Evolutionary conservation across 75 land plant species (phyloP).

Genomic region (Ceratopteris richardii): DNA sequence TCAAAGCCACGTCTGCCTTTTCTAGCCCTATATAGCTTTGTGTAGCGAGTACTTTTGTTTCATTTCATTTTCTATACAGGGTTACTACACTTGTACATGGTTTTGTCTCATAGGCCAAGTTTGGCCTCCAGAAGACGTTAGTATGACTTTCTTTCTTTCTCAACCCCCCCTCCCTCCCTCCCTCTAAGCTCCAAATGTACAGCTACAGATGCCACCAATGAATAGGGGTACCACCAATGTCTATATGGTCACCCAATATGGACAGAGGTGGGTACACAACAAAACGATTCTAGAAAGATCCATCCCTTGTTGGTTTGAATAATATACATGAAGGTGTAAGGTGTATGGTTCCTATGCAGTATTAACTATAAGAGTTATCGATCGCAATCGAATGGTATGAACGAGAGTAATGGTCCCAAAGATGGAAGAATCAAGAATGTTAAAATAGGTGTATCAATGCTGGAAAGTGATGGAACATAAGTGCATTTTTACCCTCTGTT

Average conservation of each 20-base stretch:
- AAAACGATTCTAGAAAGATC: conserved; percentile 67
- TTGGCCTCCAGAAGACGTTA: too few relatives aligned
- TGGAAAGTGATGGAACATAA: conserved; percentile 75
- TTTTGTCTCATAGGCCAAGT: too few relatives aligned
- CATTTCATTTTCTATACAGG: too few relatives aligned
- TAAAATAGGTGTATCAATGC: conserved; percentile 60
- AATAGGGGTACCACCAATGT: conserved; percentile 81
- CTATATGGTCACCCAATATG: conserved; percentile 75
- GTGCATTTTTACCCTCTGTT: conserved; percentile 57
- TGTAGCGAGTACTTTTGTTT: too few relatives aligned
- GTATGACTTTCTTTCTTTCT: too few relatives aligned
- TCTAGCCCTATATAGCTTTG: too few relatives aligned
- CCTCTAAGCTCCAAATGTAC: too few relatives aligned
- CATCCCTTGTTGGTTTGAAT: conserved; percentile 87
- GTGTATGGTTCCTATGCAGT: conserved; percentile 84
- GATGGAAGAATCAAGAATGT: conserved; percentile 70
- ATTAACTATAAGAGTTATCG: conserved; percentile 68
- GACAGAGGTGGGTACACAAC: conserved; percentile 81
- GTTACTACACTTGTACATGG: too few relatives aligned
- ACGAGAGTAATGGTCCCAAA: conserved; percentile 14
- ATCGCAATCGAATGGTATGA: conserved; percentile 46
- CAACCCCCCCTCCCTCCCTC: too few relatives aligned
- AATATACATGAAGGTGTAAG: conserved; percentile 88
- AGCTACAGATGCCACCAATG: too few relatives aligned
- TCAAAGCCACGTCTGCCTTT: too few relatives aligned